Evolutionary conservation across 2,329 filamentous ascomycete genomes (phyloP).

Genomic region (Cercospora sp.): DNA sequence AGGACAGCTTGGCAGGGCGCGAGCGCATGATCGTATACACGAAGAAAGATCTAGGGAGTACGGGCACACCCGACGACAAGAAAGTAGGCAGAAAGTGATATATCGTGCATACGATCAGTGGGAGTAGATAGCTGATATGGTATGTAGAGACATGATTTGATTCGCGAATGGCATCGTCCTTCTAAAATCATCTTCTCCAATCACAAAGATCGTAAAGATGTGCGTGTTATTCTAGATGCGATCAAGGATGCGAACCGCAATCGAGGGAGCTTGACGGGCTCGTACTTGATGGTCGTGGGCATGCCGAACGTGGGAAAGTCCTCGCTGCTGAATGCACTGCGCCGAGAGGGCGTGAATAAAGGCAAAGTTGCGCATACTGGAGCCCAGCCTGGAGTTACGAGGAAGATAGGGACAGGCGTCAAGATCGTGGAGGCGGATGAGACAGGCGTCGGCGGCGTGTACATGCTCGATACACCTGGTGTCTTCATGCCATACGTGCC

Average conservation of each 20-base stretch:
- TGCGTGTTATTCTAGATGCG: constrained; percentile 51
- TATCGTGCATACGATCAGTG: constrained; percentile 19
- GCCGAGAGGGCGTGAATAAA: constrained; percentile 64
- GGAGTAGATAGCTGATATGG: constrained; percentile 22
- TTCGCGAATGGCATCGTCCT: constrained; percentile 56
- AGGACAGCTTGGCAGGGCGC: constrained; percentile 70
- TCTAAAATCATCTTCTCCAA: constrained; percentile 56
- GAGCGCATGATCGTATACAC: constrained; percentile 86
- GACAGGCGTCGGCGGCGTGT: constrained; percentile 62
- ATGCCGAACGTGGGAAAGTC: constrained; percentile 99
- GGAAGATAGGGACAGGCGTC: constrained; percentile 75
- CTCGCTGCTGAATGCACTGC: constrained; percentile 84
- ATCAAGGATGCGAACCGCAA: constrained; percentile 54
- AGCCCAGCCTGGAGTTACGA: constrained; percentile 82
- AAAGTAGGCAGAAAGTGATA: constrained; percentile 27
- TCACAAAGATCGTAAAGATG: constrained; percentile 46
- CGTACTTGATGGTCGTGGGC: constrained; percentile 82
- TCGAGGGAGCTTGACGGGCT: constrained; percentile 69
- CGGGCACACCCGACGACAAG: constrained; percentile 36
- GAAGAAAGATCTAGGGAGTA: constrained; percentile 72
- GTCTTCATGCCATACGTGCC: constrained; percentile 93
- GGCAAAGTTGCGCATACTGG: constrained; percentile 80
- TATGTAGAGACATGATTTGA: constrained; percentile 48
- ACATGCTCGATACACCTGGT: constrained; percentile 87
- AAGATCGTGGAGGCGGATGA: constrained; percentile 68